Base-by-base conservation (phyloP, 169 alveolate genomes). In the Plasmodium berghei region DNA sequence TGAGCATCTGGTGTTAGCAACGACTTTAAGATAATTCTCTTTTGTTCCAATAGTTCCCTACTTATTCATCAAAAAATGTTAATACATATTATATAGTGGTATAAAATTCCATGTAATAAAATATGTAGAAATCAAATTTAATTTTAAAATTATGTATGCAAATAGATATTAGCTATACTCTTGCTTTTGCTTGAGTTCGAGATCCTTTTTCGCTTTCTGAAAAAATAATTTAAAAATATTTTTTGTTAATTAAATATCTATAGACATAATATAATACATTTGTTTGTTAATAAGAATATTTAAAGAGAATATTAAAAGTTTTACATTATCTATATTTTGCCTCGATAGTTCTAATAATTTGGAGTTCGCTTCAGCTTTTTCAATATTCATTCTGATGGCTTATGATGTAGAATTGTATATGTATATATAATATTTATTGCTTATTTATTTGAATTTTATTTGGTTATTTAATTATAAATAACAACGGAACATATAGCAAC, bases 1-100 rank as follows among this genome's bases (percentile, higher is more conserved):
- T 83, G 83, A n/a, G 90, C 90, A 24, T 83, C 90, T 18, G 90
- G 90, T 20, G 90, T 83, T 16, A 83, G 42, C 72, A 83, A 55
- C 12, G 90, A 83, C 40, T 83, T 83, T 59, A 83, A 55, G 18
- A 83, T 83, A 22, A 83, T 67, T 28, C 90, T 52, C 34, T 85
- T 83, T 62, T 83, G 70, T 42, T 83, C 90, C 63, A 55, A 61
- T 61, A 67, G 24, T 49, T 83, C 90, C 62, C 90, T 83, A 70
- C 48, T 20, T 69, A 20, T 16, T 16, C 20, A 80, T 54, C 6
- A 67, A 22, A 48, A 46, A 24, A 42, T 28, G 48, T 61, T 40
- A 42, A 54, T 22, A 61, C n/a, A 55, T 55, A 12, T 55, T 16
- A 9, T 6, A 14, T 16, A 1, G 62, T 1, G 26, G 26, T 6